Evolutionary conservation across 495 filamentous ascomycete species (phyloP), one percentile per base, ranked within the genome.

Genomic region (Cercophora samala): DNA sequence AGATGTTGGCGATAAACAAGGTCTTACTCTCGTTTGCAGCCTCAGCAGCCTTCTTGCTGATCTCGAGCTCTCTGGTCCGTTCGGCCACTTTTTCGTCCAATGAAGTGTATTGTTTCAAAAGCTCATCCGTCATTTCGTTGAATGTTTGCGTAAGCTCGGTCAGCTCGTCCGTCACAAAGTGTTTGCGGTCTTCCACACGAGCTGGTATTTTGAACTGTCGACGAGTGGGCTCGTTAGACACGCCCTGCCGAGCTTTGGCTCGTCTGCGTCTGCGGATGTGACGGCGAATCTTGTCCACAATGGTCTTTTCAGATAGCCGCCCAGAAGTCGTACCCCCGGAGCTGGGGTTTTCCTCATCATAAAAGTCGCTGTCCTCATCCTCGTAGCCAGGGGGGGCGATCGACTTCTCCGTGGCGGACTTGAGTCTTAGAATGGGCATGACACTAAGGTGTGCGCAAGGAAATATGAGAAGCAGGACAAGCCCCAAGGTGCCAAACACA

Each of bases 1-100:
- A 96, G 26, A 97, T 96, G 70, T 97, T 97, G 29, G 93, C 93
- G 68, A 97, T 94, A 76, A 97, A 97, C 24, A 96, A 77, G 6
- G 93, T 96, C 78, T 97, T 97, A 80, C 91, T 95, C 76, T 96
- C 91, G 71, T 96, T 97, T 8, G 93, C 93, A 17, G 91, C 88
- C 73, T 97, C 93, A 5, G 93, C 93, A 2, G 93, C 91, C 78
- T 92, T 89, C 76, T 97, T 97, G 72, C 91, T 93, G 63, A 91
- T 86, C 76, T 96, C 92, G 3, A 96, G 84, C 73, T 96, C 91
- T 22, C 84, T 84, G 22, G 93, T 97, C 53, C 93, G 85, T 76
- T 94, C 88, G 0, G 83, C 84, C 17, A 97, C 93, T 61, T 93
- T 89, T 62, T 95, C 89, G 71, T 97, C 93, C 23, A 97, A 80